Conservation (phyloP, 2,329 filamentous ascomycete genomes). For the Sporothrix brasiliensis region DNA sequence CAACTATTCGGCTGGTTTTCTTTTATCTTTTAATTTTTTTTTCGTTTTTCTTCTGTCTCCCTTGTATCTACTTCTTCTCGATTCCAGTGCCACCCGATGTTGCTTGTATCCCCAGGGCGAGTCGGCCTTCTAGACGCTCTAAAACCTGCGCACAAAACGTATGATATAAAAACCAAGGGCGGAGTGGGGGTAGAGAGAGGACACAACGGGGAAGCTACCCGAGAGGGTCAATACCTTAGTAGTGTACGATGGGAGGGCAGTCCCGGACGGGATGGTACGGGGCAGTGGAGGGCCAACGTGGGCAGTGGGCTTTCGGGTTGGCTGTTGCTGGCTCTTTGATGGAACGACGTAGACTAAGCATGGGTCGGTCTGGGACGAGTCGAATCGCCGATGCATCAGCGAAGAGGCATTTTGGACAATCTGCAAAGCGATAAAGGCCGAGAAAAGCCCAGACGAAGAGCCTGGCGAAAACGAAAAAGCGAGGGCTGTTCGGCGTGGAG, state of each 20-base stretch:
- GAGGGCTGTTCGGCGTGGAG: constrained; percentile 1
- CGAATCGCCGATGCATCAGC: not conserved
- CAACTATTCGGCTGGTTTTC: not conserved
- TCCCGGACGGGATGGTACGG: constrained; percentile 3
- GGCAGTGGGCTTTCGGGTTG: constrained; percentile 3
- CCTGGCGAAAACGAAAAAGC: not conserved
- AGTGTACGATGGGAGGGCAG: not conserved
- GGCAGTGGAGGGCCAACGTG: constrained; percentile 14
- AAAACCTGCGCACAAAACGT: not conserved
- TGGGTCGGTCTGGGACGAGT: not conserved
- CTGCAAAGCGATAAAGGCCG: not conserved
- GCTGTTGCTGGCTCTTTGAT: not conserved
- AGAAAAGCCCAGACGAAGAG: not conserved
- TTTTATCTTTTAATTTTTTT: not conserved
- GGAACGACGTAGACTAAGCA: not conserved
- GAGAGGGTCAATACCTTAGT: not conserved
- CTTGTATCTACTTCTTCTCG: too few relatives aligned
- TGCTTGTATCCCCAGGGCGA: too few relatives aligned
- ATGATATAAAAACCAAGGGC: not conserved
- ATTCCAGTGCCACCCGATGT: too few relatives aligned
- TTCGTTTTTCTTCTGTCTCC: not conserved
- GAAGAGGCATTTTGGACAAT: not conserved
- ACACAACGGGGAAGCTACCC: constrained; percentile 14
- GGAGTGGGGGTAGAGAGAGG: not conserved
- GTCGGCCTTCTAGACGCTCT: too few relatives aligned